A percentile compares a stretch with the other conserved stretches of the same genome.
Evolutionary conservation across 164 flowering plant genomes (phyloP).

Genomic region (Berberis vulgaris): DNA sequence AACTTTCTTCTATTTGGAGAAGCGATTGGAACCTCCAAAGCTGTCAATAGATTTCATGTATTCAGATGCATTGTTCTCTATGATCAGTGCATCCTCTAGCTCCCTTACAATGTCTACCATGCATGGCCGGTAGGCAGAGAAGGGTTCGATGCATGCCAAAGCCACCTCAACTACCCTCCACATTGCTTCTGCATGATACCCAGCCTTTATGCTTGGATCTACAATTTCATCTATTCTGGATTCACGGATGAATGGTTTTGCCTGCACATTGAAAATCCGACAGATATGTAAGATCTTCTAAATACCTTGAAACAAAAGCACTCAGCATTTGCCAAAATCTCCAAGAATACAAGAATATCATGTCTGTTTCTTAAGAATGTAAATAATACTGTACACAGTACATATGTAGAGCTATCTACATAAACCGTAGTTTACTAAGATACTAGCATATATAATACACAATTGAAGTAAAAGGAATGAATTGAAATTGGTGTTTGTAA

Average conservation of each 20-base stretch:
- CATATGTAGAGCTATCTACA: too few relatives aligned
- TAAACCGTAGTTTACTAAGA: too few relatives aligned
- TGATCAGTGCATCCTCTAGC: slow-evolving; percentile 76
- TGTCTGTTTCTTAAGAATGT: too few relatives aligned
- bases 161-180: slow-evolving; percentile 82
- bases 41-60: slow-evolving; percentile 77
- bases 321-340: too few relatives aligned
- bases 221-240: slow-evolving; percentile 63
- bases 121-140: slow-evolving; percentile 54
- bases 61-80: slow-evolving; percentile 81
- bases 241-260: slow-evolving; percentile 50
- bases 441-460: too few relatives aligned
- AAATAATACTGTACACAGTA: too few relatives aligned
- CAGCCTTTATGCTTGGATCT: slow-evolving; percentile 61
- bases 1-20: slow-evolving; percentile 35
- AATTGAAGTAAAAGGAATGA: too few relatives aligned
- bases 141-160: slow-evolving; percentile 53
- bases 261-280: slow-evolving; percentile 26
- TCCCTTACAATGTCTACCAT: slow-evolving; percentile 75
- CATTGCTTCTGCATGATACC: slow-evolving; percentile 71
- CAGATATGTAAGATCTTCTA: background rate
- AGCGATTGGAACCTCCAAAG: slow-evolving; percentile 56
- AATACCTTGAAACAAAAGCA: too few relatives aligned
- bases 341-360: too few relatives aligned
- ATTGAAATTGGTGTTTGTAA: too few relatives aligned